Evolutionary conservation across 495 filamentous ascomycete genomes (phyloP).

Genomic region (Amorphotheca resinae): DNA sequence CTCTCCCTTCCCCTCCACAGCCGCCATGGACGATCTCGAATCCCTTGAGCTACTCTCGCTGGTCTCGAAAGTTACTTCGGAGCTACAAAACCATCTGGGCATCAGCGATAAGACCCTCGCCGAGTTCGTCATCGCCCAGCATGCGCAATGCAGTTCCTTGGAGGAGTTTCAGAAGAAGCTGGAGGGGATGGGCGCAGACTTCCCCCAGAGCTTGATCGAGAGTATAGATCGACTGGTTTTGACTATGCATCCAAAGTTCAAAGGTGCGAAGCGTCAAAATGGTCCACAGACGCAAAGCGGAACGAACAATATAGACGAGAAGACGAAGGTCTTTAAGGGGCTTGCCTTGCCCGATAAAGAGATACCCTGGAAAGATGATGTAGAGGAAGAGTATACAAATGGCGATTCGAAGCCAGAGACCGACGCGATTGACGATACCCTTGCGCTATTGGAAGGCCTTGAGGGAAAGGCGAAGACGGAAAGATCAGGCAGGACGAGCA

Average conservation of each 20-base stretch:
- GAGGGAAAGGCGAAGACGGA: constrained; percentile 49
- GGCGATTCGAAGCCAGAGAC: constrained; percentile 11
- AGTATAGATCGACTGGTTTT: constrained; percentile 79
- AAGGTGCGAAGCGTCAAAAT: constrained; percentile 28
- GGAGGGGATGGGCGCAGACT: constrained; percentile 68
- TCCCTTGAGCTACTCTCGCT: constrained; percentile 86
- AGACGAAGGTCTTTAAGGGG: constrained; percentile 76
- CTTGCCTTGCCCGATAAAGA: constrained; percentile 78
- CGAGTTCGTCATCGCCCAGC: constrained; percentile 88
- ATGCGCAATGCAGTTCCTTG: constrained; percentile 57
- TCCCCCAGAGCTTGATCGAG: constrained; percentile 78
- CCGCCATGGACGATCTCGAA: constrained; percentile 74
- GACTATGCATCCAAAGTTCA: constrained; percentile 85
- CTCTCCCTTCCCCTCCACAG: too few species aligned
- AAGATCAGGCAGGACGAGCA: constrained; percentile 30
- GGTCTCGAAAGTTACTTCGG: constrained; percentile 86
- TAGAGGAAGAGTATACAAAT: constrained; percentile 19
- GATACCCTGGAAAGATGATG: constrained; percentile 41
- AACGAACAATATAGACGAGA: constrained; percentile 33
- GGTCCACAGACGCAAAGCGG: constrained; percentile 28
- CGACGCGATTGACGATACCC: constrained; percentile 82
- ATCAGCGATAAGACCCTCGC: constrained; percentile 89
- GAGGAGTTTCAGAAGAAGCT: constrained; percentile 59
- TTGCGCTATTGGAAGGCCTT: constrained; percentile 78
- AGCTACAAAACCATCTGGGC: constrained; percentile 87